Base-by-base conservation (phyloP, 495 filamentous ascomycete genomes). In the Penicillium salamii region DNA sequence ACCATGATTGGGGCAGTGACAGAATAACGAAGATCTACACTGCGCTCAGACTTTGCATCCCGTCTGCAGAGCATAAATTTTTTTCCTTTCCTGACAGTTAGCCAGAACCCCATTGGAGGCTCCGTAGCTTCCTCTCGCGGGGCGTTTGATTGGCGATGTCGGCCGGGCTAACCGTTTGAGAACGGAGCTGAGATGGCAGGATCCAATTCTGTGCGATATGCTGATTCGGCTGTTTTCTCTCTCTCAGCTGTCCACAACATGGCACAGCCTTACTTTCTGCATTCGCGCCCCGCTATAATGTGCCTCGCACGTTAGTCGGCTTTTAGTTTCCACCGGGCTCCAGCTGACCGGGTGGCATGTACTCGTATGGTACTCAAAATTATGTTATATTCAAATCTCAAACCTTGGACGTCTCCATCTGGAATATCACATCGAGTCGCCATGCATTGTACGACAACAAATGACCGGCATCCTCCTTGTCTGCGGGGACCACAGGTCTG, bases 241-340 rank as follows among this genome's bases (percentile, higher is more conserved):
- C 29, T 21, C 32, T 45, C 46, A 48, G 46, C 46, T 48, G 42
- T 14, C 13, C 26, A 40, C 36, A 31, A 21, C 15, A 21, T 21
- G 12, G n/a, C 42, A 35, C 43, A 36, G 21, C 20, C 43, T 19
- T 17, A 13, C 6, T 21, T n/a, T 5, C 17, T 32, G 8, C 13
- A 8, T 45, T 12, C 12, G 29, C 31, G 36, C 24, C 46, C 46
- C 46, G 35, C 69, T 75, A 62, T 24, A 89, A 89, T 23, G 86
- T 84, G 41, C 87, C 86, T 36, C 6, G 31, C 23, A 42, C 39
- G 15, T 42, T 42, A 28, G 39, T 28, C 28, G 17, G 41, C 11
- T 18, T 43, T 46, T 46, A 35, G 31, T 14, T 12, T 35, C 19
- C 9, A 19, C 19, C 18, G 29, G 21, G 39, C n/a, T 19, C 15